Percentiles rank a stretch among this genome's conserved stretches.
Conservation (phyloP, 768 basidiomycete genomes). For the Tricholoma sp. region DNA sequence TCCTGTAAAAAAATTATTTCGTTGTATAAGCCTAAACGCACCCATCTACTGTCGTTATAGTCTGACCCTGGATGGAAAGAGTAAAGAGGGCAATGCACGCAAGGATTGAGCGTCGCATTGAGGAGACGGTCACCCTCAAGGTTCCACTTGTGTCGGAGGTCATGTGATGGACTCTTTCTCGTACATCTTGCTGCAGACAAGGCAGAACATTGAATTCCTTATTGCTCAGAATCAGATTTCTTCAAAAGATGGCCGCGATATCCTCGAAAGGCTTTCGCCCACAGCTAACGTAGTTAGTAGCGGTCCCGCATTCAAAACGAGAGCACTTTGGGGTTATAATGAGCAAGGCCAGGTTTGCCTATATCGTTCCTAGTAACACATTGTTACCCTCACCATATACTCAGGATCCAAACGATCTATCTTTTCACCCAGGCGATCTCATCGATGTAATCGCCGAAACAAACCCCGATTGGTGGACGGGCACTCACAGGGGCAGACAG, state of each 20-base stretch:
- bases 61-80: constrained; percentile 36
- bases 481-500: constrained; percentile 53
- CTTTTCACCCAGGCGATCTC: constrained; percentile 69
- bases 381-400: constrained; percentile 2
- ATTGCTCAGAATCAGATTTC: constrained; percentile 50
- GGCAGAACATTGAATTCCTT: constrained; percentile 54
- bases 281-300: constrained; percentile 4
- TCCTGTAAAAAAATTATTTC: not conserved
- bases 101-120: not conserved
- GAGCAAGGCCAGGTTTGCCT: constrained; percentile 45
- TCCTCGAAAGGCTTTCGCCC: constrained; percentile 43
- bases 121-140: not conserved
- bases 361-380: not conserved
- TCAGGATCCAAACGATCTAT: constrained; percentile 76
- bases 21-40: constrained; percentile 24
- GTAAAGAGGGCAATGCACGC: constrained; percentile 13
- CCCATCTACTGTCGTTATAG: constrained; percentile 41
- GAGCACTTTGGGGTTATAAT: constrained; percentile 65
- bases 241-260: constrained; percentile 39
- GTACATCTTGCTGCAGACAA: constrained; percentile 54
- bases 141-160: not conserved
- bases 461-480: constrained; percentile 87
- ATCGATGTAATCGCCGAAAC: constrained; percentile 77
- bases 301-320: constrained; percentile 31
- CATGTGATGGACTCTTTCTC: constrained; percentile 31